Percentiles rank a stretch among this genome's conserved stretches.
phyloP scores from a whole-genome alignment of 108 stramenopile species.

The Conticribra weissflogii region DNA sequence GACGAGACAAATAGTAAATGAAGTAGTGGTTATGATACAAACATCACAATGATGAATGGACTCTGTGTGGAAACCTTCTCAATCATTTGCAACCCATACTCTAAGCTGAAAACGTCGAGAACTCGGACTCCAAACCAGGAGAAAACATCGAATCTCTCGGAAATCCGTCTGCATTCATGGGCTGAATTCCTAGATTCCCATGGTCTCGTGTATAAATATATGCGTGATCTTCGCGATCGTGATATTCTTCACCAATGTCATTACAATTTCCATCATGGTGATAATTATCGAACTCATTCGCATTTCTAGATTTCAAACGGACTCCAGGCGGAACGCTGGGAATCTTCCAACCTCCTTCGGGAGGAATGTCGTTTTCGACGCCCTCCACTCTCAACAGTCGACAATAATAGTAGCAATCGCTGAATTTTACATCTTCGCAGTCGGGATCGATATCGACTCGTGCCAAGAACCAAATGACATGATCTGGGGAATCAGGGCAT shows the following conservation, averaged over 20 bases:
- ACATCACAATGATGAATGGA: no score
- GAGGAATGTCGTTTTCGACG: slow-evolving; percentile 13
- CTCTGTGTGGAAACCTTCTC: no score
- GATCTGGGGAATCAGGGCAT: slow-evolving; percentile 30
- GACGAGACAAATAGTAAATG: no score
- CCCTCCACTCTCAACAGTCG: slow-evolving; percentile 25
- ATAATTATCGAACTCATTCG: neutral
- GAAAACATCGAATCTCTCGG: neutral
- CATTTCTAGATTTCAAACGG: neutral
- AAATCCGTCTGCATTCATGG: neutral
- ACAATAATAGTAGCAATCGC: slow-evolving; percentile 51
- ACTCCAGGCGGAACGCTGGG: slow-evolving; percentile 29
- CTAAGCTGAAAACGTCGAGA: neutral
- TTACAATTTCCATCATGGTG: neutral
- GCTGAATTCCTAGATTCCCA: neutral
- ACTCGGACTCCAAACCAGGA: neutral
- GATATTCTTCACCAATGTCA: neutral
- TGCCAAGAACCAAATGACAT: slow-evolving; percentile 49
- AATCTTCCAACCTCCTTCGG: slow-evolving; percentile 35
- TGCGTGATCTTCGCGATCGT: no score
- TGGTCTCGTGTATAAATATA: no score
- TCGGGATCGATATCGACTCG: slow-evolving; percentile 40
- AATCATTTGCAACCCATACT: neutral
- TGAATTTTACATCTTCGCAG: slow-evolving; percentile 45
- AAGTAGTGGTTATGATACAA: no score